Base-by-base conservation (phyloP, 164 flowering plant genomes). In the Vitis labrusca region DNA sequence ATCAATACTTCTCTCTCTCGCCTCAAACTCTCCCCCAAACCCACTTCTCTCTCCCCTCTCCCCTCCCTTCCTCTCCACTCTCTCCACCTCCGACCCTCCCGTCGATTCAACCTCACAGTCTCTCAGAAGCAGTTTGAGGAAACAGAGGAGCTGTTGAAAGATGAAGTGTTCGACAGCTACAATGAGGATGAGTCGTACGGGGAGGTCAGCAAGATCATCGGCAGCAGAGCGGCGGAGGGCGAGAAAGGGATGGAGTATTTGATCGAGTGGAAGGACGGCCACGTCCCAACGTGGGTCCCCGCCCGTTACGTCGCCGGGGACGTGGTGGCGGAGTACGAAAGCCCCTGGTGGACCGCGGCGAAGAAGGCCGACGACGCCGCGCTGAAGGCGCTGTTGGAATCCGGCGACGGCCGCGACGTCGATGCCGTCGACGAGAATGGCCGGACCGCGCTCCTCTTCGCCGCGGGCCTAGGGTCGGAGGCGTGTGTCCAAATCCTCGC, bases 311-410 rank as follows among this genome's bases (percentile, higher is more conserved):
- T 95, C 51, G 95, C 99, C 30, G 73, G 65, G 48, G 99, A 95
- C 73, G 97, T 92, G 15, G 76, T 92, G 14, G 85, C 98, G 2
- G 99, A 95, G 78, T 95, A 83, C 85, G 99, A 95, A 19, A 71
- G 86, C 5, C 93, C 96, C 8, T 95, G 99, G 99, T 95, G 99
- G 99, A 88, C 80, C 13, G 98, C 99, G 10, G 98, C 96, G 51
- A 91, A 86, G 81, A 95, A 95, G 71, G 96, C 92, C 75, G 98
- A 92, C 77, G 89, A 81, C 0, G 8, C 71, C 5, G 91, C 90
- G 0, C 84, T 95, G 13, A 44, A 12, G 3, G 27, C 51, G 10
- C 73, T 91, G 17, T 52, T 91, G 16, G 73, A 59, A 16, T 69
- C 80, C 69, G 76, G 61, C 16, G 77, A 77, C 65, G 77, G 76